Base-by-base conservation (phyloP, 2,329 filamentous ascomycete genomes). In the Fusarium bactridioides region DNA sequence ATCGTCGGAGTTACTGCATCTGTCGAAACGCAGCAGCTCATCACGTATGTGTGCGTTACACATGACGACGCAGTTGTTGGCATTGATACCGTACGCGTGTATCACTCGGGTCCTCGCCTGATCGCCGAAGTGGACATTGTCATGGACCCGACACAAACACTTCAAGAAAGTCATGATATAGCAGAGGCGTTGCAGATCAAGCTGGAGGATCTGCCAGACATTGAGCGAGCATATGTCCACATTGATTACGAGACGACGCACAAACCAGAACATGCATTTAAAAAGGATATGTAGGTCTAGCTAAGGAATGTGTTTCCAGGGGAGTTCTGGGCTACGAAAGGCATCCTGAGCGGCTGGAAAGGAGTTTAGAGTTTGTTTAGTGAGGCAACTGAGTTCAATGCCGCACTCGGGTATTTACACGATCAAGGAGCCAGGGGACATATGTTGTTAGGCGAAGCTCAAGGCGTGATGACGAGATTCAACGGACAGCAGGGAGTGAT, bases 231-330 rank as follows among this genome's bases (percentile, higher is more conserved):
- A 0, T 98, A 98, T 80, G 96, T 98, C 25, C 96, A 99, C 81
- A 95, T 98, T 23, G 96, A 99, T 81, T 98, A 97, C 77, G 96
- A 98, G 84, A 98, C 95, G 8, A 94, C 92, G 23, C 96, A 98
- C 82, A 95, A 96, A 81, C 95, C 95, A 1, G 95, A 98, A 84
- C 95, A 91, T 77, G 83, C 84, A 19, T 85, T 83, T 67, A 91
- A 90, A 84, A 91, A 91, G 82, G 87, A 91, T 69, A 70, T 91
- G 41, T 91, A 77, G 61, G 53, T 57, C 61, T 62, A 65, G 33
- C 43, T 41, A 38, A 35, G 47, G 67, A 59, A 64, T 66, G 48
- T 37, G 40, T 57, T 64, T 53, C 57, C 54, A 65, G 48, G 47
- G 45, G 55, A 47, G 41, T n/a, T 61, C 50, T 54, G 37, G 50